Evolutionary conservation across 2,329 filamentous ascomycete genomes (phyloP).

Genomic region (Coniochaeta sp.): DNA sequence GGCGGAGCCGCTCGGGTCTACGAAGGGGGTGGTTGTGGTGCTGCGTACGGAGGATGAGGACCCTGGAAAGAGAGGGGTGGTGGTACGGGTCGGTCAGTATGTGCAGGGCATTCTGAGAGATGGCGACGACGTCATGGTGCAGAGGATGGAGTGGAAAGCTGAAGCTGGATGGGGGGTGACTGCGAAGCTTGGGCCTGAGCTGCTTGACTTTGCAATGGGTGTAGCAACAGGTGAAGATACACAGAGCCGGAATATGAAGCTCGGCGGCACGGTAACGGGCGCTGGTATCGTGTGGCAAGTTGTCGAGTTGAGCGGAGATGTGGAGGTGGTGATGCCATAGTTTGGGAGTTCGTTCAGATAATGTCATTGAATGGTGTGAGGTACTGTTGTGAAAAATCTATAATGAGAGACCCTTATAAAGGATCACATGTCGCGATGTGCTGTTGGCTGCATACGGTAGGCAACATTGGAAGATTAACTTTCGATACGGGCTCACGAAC

Average conservation of each 20-base stretch:
- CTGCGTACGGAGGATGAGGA: conserved; percentile 14
- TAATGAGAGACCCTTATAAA: too few species aligned
- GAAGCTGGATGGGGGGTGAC: neutral
- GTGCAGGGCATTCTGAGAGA: conserved; percentile 48
- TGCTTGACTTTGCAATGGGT: neutral
- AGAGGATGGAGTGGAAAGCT: conserved; percentile 43
- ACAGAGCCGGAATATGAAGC: neutral
- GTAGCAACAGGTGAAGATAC: neutral
- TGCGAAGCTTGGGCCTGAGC: neutral
- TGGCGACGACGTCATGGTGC: conserved; percentile 33
- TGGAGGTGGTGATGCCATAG: neutral
- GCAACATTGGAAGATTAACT: too few species aligned
- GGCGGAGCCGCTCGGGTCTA: neutral
- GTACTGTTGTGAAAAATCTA: too few species aligned
- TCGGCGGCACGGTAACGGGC: neutral
- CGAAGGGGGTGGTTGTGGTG: neutral
- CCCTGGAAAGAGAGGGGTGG: conserved; percentile 33
- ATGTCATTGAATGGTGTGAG: too few species aligned
- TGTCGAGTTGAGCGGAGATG: neutral
- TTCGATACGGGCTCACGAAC: too few species aligned
- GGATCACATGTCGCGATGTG: too few species aligned
- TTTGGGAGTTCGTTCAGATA: too few species aligned
- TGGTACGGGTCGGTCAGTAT: conserved; percentile 44
- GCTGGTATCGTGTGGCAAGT: neutral
- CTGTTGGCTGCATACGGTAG: too few species aligned